A percentile compares a stretch with the other conserved stretches of the same genome.
Conservation (phyloP, 768 basidiomycete genomes). For the Porpolomopsis calyptriformis region DNA sequence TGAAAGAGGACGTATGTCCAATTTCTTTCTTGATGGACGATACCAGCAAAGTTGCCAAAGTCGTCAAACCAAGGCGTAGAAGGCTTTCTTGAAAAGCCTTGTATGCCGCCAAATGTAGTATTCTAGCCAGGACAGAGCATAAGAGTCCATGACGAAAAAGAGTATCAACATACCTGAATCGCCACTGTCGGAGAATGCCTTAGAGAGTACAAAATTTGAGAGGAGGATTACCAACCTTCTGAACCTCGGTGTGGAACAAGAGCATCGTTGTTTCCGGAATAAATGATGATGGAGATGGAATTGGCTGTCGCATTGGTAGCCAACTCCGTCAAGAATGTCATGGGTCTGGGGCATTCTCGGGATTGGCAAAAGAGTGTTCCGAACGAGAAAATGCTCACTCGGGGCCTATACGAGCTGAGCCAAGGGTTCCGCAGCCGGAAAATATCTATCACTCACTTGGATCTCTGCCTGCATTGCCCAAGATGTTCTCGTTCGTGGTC, state of each 20-base stretch:
- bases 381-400: slow-evolving; percentile 17
- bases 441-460: slow-evolving; percentile 21
- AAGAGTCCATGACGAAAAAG: neutral
- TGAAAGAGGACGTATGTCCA: slow-evolving; percentile 44
- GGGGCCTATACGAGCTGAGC: slow-evolving; percentile 17
- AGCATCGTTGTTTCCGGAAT: slow-evolving; percentile 60
- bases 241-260: slow-evolving; percentile 54
- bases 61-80: slow-evolving; percentile 61
- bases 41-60: slow-evolving; percentile 47
- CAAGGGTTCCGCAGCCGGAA: neutral
- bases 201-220: neutral
- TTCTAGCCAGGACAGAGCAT: slow-evolving; percentile 33
- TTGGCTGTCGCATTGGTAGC: slow-evolving; percentile 50
- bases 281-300: slow-evolving; percentile 44
- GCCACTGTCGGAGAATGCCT: slow-evolving; percentile 26
- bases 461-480: slow-evolving; percentile 3
- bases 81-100: slow-evolving; percentile 61
- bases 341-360: slow-evolving; percentile 32
- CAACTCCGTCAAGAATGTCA: slow-evolving; percentile 52
- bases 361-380: neutral
- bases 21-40: slow-evolving; percentile 65
- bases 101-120: slow-evolving; percentile 68
- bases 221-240: slow-evolving; percentile 36
- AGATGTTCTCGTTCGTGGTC: neutral
- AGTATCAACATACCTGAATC: neutral